Base-by-base conservation (phyloP, 148 eudicot species). In the Camellia sinensis region DNA sequence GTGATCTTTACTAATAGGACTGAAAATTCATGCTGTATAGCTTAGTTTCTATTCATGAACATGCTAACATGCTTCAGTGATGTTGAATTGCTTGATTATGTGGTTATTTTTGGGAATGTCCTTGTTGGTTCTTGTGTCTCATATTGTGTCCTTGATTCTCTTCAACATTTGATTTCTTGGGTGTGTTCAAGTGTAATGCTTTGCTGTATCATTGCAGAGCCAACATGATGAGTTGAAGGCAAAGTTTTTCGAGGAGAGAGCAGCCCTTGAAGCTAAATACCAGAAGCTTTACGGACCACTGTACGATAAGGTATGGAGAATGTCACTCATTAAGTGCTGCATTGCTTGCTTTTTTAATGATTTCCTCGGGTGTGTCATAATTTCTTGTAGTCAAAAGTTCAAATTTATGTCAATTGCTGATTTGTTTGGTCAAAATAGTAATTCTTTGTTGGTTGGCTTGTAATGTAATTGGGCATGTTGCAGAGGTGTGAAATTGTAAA, bases 401-500 rank as follows among this genome's bases (percentile, higher is more conserved):
- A 21, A 37, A 73, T 45, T 44, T 40, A 21, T 46, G 6, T 65
- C 14, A 1, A 10, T 18, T 14, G 2, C 2, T 22, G 50, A 15
- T 12, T 18, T 52, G 54, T 66, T 15, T 63, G 70, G 13, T 60
- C 43, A 41, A 41, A 40, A 29, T 61, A 40, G 3, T 40, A 43
- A 13, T 3, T 13, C 64, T 7, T 54, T 46, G 70, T 59, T 78
- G 61, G 14, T 67, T 78, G 64, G 3, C 7, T 21, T 14, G 12
- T 53, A 3, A 52, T n/a, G 0, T 64, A 5, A 17, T 40, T 9
- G 37, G 0, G 40, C 65, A 37, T 75, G 45, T 8, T 88, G 67
- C 88, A 95, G 98, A 88, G 98, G 84, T 91, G 75, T 88, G 97
- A 90, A 46, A 88, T 95, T 78, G 98, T 95, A 60, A 95, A 90